Evolutionary conservation across 1,284 basidiomycete species (phyloP), one percentile per base, ranked within the genome.

Genomic region (Coniferiporia weirii): DNA sequence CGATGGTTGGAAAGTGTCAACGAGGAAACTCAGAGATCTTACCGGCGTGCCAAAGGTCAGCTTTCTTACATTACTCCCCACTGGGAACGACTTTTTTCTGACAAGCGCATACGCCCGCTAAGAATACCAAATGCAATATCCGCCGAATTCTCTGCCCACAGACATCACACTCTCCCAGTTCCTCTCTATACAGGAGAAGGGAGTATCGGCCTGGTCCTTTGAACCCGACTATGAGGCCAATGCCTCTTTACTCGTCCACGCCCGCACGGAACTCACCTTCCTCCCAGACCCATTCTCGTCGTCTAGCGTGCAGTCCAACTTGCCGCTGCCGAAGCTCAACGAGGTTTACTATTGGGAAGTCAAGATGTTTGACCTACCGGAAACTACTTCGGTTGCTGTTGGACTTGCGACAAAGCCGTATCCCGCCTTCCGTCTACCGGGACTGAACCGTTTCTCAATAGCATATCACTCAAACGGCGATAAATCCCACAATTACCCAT

Each of bases 341-440:
- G 95, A 98, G 71, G 93, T 96, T 12, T 98, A 98, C 72, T 98
- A 98, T 71, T 98, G 92, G 90, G 95, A 98, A 71, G 90, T 94
- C 63, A 98, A 98, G 76, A 91, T 97, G 87, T 98, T 94, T 70
- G 95, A 98, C 73, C 88, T 96, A 61, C 92, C 93, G 5, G 78
- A 83, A 61, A 77, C 81, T 1, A 97, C 93, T 8, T 91, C 83
- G 51, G 87, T 96, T 27, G 86, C 91, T 17, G 84, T 98, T 56
- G 95, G 95, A 43, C 75, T 98, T 38, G 93, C 95, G 13, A 98
- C 95, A 1, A 98, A 97, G 72, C 95, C 95, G 7, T 98, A 93
- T 71, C 95, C 95, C 6, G 83, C 86, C 4, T 98, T 98, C 79
- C 82, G 95, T 54, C 78, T 98, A 53, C 95, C 95, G 9, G 96